Conservation (phyloP, 805 yeast species). For the Hanseniaspora mollemarum region DNA sequence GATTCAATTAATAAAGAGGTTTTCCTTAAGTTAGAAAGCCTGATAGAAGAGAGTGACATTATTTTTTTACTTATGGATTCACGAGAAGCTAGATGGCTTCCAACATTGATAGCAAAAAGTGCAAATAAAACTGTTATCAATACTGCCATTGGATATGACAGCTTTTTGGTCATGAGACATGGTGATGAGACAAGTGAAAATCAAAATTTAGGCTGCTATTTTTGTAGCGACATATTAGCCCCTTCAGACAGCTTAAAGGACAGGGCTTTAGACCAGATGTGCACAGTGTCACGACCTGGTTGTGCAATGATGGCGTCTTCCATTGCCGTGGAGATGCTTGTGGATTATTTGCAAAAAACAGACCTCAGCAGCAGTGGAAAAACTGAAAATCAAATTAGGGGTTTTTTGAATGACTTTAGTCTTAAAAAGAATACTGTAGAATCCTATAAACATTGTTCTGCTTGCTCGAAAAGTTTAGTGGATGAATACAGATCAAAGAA, state of each 20-base stretch:
- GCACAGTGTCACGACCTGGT: slow-evolving; percentile 97
- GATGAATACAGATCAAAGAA: slow-evolving; percentile 41
- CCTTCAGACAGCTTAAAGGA: slow-evolving; percentile 82
- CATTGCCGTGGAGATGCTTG: slow-evolving; percentile 70
- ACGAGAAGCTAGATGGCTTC: slow-evolving; percentile 95
- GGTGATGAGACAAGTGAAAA: slow-evolving; percentile 38
- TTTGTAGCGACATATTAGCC: slow-evolving; percentile 90
- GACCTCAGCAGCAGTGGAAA: slow-evolving; percentile 28
- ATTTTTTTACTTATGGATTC: slow-evolving; percentile 82
- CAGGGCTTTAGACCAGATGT: slow-evolving; percentile 91
- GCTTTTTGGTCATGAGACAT: slow-evolving; percentile 88
- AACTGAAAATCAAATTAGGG: slow-evolving; percentile 60
- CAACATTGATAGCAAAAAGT: slow-evolving; percentile 67
- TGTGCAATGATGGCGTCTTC: slow-evolving; percentile 82
- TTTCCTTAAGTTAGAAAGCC: slow-evolving; percentile 40
- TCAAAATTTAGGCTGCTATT: slow-evolving; percentile 72
- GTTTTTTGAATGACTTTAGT: slow-evolving; percentile 58
- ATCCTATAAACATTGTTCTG: slow-evolving; percentile 71
- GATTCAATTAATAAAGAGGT: slow-evolving; percentile 45
- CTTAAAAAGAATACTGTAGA: slow-evolving; percentile 58
- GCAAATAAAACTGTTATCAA: slow-evolving; percentile 66
- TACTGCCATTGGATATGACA: slow-evolving; percentile 91
- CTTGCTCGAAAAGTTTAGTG: slow-evolving; percentile 59
- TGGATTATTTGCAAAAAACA: slow-evolving; percentile 56
- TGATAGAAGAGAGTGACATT: slow-evolving; percentile 61